These are phyloP conservation scores for Trichoderma sp. DNA, from an alignment of 2,329 filamentous ascomycete species.

Conservation along the genomic window DNA sequence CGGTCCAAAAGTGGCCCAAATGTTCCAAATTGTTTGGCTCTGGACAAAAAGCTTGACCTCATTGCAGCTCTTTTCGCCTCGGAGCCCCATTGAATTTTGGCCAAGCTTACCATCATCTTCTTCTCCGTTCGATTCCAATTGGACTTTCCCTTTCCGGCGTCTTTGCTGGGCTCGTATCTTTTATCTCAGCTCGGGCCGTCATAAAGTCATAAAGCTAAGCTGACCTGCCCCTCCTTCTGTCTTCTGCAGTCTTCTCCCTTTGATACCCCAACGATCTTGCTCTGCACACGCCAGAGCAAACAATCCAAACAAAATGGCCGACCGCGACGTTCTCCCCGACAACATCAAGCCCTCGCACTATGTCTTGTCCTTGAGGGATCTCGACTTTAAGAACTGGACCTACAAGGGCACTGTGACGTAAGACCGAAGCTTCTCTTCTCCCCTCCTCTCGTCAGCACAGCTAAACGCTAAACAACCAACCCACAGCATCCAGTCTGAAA, in stretches of 20 bases:
- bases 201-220: not conserved
- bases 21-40: too few relatives aligned
- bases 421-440: not conserved
- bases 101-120: not conserved
- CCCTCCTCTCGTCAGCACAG: too few relatives aligned
- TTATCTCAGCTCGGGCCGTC: not conserved
- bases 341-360: constrained; percentile 82
- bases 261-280: constrained; percentile 32
- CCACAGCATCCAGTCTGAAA: constrained; percentile 75
- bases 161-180: not conserved
- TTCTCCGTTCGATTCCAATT: not conserved
- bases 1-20: not conserved
- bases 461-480: constrained; percentile 35
- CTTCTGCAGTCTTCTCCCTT: constrained; percentile 26
- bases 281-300: constrained; percentile 37
- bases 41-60: not conserved
- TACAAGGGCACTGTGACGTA: constrained; percentile 78
- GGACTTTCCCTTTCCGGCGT: not conserved
- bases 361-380: constrained; percentile 72
- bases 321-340: constrained; percentile 61
- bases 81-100: not conserved
- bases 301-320: constrained; percentile 45
- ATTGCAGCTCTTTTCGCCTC: not conserved
- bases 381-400: constrained; percentile 71
- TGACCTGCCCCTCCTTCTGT: not conserved